Base-by-base conservation (phyloP, 495 filamentous ascomycete species). In the Neurospora sp. region DNA sequence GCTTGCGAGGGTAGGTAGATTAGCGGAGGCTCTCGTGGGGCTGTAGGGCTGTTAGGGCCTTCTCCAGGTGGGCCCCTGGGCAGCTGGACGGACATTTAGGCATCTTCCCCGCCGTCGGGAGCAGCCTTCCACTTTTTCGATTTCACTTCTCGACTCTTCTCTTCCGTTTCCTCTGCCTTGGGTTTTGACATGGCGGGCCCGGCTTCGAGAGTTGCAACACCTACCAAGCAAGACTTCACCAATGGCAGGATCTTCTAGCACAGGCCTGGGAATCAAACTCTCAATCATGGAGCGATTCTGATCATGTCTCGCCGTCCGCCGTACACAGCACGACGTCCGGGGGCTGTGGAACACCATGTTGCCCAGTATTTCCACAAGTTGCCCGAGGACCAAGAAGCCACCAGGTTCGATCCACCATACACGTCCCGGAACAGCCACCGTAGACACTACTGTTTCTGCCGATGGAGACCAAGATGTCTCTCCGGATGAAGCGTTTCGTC, bases 251-350 rank as follows among this genome's bases (percentile, higher is more conserved):
- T 42, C 39, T 5, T 42, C 17, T 5, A 42, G 13, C 39, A 19
- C 39, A 17, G 39, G 39, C 5, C 13, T 17, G 13, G 39, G 39
- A 42, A 19, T 42, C 39, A 17, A 19, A 45, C 19, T 7, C 42
- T 19, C 42, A 43, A 42, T 42, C 15, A 42, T 15, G 39, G 39
- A 42, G 39, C 39, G 39, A 45, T n/a, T 19, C 17, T 45, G 19
- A 45, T 45, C 42, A 45, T 45, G 42, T 80, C 21, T 54, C 70
- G 69, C 78, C 3, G 24, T 76, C 34, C 79, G 74, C 62, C 72
- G 45, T 13, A 5, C 45, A 54, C 45, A 54, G 45, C 21, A 43
- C 42, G n/a, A n/a, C n/a, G n/a, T n/a, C n/a, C n/a, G n/a, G n/a
- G n/a, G n/a, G n/a, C n/a, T n/a, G n/a, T n/a, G n/a, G n/a, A n/a